Evolutionary conservation across 2,329 filamentous ascomycete genomes (phyloP).

Genomic region (Exophiala bonariae): DNA sequence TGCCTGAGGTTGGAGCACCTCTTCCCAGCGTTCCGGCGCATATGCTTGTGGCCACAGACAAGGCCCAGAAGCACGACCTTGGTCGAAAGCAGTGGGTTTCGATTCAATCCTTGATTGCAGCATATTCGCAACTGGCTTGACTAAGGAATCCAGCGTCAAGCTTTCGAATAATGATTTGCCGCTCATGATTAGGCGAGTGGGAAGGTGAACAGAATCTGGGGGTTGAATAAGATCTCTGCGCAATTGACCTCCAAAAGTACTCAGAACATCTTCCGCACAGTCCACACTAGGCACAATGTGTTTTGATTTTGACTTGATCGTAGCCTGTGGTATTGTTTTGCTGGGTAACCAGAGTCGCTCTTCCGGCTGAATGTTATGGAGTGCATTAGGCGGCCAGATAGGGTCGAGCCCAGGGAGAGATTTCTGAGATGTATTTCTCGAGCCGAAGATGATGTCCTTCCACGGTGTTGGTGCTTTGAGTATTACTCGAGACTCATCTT

Average conservation of each 20-base stretch:
- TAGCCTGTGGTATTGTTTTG: no score
- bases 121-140: constrained; percentile 23
- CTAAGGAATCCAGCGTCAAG: background rate
- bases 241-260: constrained; percentile 8
- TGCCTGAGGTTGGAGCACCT: constrained; percentile 73
- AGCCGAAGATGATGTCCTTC: constrained; percentile 25
- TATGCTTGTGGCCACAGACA: constrained; percentile 82
- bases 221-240: background rate
- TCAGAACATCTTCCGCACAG: constrained; percentile 18
- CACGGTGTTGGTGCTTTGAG: constrained; percentile 21
- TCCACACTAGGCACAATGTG: constrained; percentile 5
- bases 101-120: constrained; percentile 50
- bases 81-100: constrained; percentile 76
- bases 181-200: constrained; percentile 17
- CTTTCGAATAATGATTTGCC: constrained; percentile 8
- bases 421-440: constrained; percentile 12
- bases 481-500: constrained; percentile 13
- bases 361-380: constrained; percentile 17
- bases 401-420: constrained; percentile 1
- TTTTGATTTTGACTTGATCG: constrained; percentile 15
- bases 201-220: constrained; percentile 3
- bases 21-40: constrained; percentile 65
- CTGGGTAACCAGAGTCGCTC: background rate
- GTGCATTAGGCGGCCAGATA: constrained; percentile 22
- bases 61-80: constrained; percentile 67